A percentile compares a stretch with the other conserved stretches of the same genome.
Conservation (phyloP, 2,329 filamentous ascomycete species). For the Xylariaceae sp. region DNA sequence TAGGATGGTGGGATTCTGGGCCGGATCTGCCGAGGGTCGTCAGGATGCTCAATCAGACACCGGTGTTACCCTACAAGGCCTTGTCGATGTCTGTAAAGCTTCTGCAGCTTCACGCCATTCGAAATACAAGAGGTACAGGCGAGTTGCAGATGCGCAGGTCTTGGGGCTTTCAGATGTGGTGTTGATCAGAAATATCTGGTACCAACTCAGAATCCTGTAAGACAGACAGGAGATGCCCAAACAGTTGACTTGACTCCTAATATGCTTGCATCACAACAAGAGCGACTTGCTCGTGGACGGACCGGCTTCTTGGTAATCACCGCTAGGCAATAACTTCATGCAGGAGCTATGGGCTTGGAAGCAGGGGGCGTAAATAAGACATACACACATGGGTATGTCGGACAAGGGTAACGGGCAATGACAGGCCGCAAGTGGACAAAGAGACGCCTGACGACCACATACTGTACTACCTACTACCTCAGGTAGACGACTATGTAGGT, state of each 20-base stretch:
- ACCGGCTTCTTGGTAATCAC: conserved; percentile 14
- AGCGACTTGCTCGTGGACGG: conserved; percentile 1
- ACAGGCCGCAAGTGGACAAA: conserved; percentile 4
- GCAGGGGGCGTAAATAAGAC: conserved; percentile 6
- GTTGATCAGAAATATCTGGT: too few relatives aligned
- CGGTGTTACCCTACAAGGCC: background rate
- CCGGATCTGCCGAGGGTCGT: conserved; percentile 10
- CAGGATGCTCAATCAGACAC: conserved; percentile 7
- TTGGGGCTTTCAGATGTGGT: too few relatives aligned
- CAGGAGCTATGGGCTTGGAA: conserved; percentile 7
- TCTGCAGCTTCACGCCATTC: too few relatives aligned
- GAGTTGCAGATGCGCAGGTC: too few relatives aligned
- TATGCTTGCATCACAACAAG: too few relatives aligned
- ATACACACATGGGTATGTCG: background rate
- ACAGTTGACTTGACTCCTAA: background rate
- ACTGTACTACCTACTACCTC: background rate
- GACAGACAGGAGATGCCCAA: background rate
- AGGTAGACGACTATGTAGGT: background rate
- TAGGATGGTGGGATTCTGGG: conserved; percentile 11
- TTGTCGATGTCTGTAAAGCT: conserved; percentile 3
- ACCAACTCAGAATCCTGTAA: conserved; percentile 5
- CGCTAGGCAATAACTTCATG: conserved; percentile 6
- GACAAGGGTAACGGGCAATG: conserved; percentile 11
- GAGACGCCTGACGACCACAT: conserved; percentile 5
- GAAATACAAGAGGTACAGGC: background rate